Evolutionary conservation across 768 basidiomycete species (phyloP).

Genomic region (Terana coerulea): DNA sequence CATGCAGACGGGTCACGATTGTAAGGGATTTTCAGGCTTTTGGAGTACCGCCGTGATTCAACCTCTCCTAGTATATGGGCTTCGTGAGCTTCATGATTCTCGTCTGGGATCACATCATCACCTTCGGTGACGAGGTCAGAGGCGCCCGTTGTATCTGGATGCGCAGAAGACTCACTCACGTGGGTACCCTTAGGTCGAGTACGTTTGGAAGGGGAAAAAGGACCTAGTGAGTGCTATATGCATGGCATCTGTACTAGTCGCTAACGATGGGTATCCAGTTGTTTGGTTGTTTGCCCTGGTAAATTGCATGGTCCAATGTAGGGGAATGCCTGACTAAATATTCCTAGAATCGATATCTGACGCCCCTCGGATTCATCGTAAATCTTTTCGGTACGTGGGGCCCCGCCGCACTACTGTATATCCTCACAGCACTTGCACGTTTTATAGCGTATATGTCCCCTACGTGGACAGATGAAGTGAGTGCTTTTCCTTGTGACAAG

Average conservation of each 20-base stretch:
- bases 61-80: conserved; percentile 41
- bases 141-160: background rate
- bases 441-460: conserved; percentile 21
- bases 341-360: conserved; percentile 58
- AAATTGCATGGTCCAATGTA: conserved; percentile 8
- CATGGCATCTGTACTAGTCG: background rate
- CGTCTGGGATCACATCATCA: conserved; percentile 55
- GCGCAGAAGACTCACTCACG: background rate
- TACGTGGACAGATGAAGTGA: conserved; percentile 18
- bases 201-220: conserved; percentile 50
- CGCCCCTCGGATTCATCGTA: conserved; percentile 57
- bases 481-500: no score
- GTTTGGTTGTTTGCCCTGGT: conserved; percentile 36
- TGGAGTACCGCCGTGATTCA: no score
- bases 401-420: background rate
- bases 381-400: conserved; percentile 36
- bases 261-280: conserved; percentile 18
- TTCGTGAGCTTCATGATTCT: conserved; percentile 48
- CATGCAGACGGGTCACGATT: conserved; percentile 8
- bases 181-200: conserved; percentile 35
- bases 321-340: background rate
- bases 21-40: background rate
- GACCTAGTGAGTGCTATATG: conserved; percentile 35
- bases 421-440: background rate
- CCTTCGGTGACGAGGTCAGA: conserved; percentile 43